Evolutionary conservation across 139 green algal genomes (phyloP).

Genomic region (Volvox africanus): DNA sequence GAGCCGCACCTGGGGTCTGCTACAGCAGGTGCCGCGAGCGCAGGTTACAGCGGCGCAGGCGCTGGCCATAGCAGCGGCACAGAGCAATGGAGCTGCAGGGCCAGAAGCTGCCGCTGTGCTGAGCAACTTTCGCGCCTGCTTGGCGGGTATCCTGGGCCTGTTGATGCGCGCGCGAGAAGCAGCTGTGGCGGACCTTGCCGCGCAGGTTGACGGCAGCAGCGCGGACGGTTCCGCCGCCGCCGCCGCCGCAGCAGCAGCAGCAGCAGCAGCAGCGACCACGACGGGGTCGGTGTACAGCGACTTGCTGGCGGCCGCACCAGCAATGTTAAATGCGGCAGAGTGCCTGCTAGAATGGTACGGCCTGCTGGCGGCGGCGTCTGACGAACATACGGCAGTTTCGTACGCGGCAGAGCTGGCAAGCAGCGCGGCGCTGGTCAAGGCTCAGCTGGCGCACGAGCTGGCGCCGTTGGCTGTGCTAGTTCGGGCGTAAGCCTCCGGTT

Average conservation of each 20-base stretch:
- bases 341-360: slow-evolving; percentile 24
- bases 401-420: slow-evolving; percentile 2
- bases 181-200: neutral
- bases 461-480: slow-evolving; percentile 7
- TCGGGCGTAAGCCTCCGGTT: neutral
- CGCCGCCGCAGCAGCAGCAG: no score
- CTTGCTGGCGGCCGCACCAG: slow-evolving; percentile 1
- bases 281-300: neutral
- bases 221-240: neutral
- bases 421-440: slow-evolving; percentile 20
- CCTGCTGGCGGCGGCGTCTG: slow-evolving; percentile 17
- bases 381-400: neutral
- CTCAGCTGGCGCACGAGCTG: slow-evolving; percentile 15
- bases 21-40: slow-evolving; percentile 16
- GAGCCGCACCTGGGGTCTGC: neutral
- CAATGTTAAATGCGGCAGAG: slow-evolving; percentile 1
- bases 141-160: slow-evolving; percentile 4
- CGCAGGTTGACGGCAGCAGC: neutral
- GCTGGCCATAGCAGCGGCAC: neutral
- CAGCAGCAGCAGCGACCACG: no score
- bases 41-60: slow-evolving; percentile 13
- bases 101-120: neutral
- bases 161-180: slow-evolving; percentile 7
- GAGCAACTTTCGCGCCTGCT: neutral
- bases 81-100: no score